Evolutionary conservation across 345 rosid species (phyloP).

Genomic region (Punica granatum): DNA sequence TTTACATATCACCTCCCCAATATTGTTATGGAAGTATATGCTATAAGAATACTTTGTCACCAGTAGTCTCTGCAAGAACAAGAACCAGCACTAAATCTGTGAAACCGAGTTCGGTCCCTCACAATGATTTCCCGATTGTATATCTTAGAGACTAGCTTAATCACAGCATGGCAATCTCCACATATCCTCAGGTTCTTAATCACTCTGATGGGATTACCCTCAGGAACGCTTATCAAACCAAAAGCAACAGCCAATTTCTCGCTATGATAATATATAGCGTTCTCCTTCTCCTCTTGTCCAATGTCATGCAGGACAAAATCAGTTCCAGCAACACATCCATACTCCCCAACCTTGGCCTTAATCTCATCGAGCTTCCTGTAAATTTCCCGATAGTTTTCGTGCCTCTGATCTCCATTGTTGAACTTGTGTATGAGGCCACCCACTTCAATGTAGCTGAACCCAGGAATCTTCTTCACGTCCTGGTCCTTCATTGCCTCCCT

Average conservation of each 20-base stretch:
- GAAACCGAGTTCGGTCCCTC: slow-evolving; percentile 80
- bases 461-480: slow-evolving; percentile 76
- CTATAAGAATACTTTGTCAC: slow-evolving; percentile 22
- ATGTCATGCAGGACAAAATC: slow-evolving; percentile 76
- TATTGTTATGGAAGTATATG: neutral
- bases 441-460: slow-evolving; percentile 69
- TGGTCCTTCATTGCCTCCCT: slow-evolving; percentile 64
- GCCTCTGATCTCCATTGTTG: slow-evolving; percentile 61
- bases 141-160: slow-evolving; percentile 61
- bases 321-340: slow-evolving; percentile 70
- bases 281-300: slow-evolving; percentile 87
- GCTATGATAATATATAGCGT: slow-evolving; percentile 65
- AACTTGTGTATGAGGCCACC: slow-evolving; percentile 58
- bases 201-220: slow-evolving; percentile 54
- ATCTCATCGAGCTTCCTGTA: slow-evolving; percentile 68
- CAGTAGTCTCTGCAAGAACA: slow-evolving; percentile 86
- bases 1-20: too few species aligned
- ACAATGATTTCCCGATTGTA: slow-evolving; percentile 69
- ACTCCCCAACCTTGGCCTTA: slow-evolving; percentile 54
- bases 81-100: slow-evolving; percentile 56
- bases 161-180: slow-evolving; percentile 72
- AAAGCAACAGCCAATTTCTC: slow-evolving; percentile 87
- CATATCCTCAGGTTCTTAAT: slow-evolving; percentile 84
- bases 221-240: slow-evolving; percentile 48
- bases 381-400: slow-evolving; percentile 48